Conservation (phyloP, 2,329 filamentous ascomycete species). For the Diplodia seriata region DNA sequence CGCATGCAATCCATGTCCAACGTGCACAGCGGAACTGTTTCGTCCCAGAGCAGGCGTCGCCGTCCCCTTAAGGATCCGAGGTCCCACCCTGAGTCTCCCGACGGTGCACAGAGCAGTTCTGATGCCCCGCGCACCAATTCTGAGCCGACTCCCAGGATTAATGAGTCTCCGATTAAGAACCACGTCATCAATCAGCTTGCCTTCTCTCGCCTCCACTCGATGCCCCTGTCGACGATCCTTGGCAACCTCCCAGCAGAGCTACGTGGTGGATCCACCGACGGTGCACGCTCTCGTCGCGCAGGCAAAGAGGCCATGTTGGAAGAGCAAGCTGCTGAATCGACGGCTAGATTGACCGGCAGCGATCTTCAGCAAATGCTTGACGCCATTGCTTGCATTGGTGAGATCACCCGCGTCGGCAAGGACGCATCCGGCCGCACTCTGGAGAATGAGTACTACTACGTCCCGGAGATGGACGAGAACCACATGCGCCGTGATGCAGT, state of each 20-base stretch:
- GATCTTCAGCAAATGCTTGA: conserved; percentile 77
- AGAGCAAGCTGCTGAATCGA: conserved; percentile 41
- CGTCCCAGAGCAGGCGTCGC: conserved; percentile 54
- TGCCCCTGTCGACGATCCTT: conserved; percentile 87
- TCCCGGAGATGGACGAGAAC: conserved; percentile 85
- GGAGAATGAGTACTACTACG: conserved; percentile 97
- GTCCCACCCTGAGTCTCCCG: conserved; percentile 42
- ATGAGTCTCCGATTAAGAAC: conserved; percentile 67
- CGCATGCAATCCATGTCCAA: conserved; percentile 78
- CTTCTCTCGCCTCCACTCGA: conserved; percentile 90
- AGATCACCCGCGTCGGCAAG: conserved; percentile 89
- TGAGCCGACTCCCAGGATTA: conserved; percentile 41
- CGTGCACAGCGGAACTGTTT: conserved; percentile 55
- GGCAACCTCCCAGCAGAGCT: conserved; percentile 76
- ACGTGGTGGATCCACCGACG: conserved; percentile 19
- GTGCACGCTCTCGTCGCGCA: conserved; percentile 8
- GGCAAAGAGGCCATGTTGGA: conserved; percentile 56
- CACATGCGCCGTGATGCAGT: conserved; percentile 80
- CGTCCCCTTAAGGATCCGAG: conserved; percentile 34
- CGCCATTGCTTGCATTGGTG: conserved; percentile 78
- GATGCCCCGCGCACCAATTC: conserved; percentile 34
- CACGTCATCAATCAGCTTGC: conserved; percentile 95
- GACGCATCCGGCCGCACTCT: conserved; percentile 92
- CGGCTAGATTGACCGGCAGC: conserved; percentile 40
- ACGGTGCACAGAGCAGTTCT: conserved; percentile 34